Conservation (phyloP, 2,329 filamentous ascomycete genomes). For the Fusarium palustre region DNA sequence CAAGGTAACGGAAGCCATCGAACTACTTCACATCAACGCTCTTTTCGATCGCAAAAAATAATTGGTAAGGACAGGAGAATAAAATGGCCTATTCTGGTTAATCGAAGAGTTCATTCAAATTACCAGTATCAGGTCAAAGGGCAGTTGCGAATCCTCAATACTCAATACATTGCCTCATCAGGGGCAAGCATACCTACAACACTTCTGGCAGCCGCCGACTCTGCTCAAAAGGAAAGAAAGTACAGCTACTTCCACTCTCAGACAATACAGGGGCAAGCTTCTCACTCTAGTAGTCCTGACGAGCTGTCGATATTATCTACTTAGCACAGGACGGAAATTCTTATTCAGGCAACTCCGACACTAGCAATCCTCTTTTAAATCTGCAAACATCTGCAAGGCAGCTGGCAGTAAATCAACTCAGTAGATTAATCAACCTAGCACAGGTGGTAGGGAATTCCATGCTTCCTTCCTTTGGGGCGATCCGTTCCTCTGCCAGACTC, state of each 20-base stretch:
- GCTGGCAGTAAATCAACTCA: constrained; percentile 1
- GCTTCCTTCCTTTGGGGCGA: neutral
- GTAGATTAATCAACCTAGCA: neutral
- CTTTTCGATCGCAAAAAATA: neutral
- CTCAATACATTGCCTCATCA: neutral
- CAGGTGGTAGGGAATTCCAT: neutral
- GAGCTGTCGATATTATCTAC: neutral
- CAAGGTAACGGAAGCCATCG: neutral
- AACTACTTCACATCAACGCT: neutral
- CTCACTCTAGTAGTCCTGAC: too few relatives aligned
- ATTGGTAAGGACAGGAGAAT: neutral
- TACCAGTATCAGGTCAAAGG: neutral
- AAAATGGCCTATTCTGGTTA: neutral
- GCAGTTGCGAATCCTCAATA: neutral
- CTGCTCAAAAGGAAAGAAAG: neutral
- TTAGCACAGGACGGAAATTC: neutral
- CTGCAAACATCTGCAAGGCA: constrained; percentile 8
- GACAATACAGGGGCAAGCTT: neutral
- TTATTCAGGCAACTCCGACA: neutral
- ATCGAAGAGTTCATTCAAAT: neutral
- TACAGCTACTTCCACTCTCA: neutral
- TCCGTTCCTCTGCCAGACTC: neutral
- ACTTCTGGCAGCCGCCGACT: neutral
- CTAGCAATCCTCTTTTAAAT: neutral
- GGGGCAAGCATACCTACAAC: neutral